Evolutionary conservation across 2,329 filamentous ascomycete species (phyloP).

Genomic region (Pleoardoris graminearum): DNA sequence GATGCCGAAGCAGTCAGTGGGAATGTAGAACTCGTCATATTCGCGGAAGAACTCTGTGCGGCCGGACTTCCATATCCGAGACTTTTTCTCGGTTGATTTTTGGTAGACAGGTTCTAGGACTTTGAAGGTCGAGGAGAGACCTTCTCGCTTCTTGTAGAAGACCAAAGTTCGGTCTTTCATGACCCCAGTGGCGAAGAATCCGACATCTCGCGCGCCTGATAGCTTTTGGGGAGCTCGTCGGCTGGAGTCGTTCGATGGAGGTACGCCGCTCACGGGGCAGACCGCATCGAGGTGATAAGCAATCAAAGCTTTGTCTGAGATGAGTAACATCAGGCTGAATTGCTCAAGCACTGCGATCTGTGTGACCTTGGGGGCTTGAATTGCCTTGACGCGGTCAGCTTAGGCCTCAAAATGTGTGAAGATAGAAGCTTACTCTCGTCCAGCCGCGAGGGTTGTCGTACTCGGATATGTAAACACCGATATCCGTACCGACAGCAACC

Average conservation of each 20-base stretch:
- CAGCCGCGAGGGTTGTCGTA: conserved; percentile 88
- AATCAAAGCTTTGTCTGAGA: conserved; percentile 87
- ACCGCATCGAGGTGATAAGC: conserved; percentile 93
- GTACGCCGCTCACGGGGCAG: conserved; percentile 57
- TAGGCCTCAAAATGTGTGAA: background rate
- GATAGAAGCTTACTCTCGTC: conserved; percentile 68
- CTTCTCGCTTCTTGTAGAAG: conserved; percentile 96
- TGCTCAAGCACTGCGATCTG: conserved; percentile 95
- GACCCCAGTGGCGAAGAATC: conserved; percentile 91
- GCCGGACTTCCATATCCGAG: conserved; percentile 69
- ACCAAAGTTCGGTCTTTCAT: conserved; percentile 97
- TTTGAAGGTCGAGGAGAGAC: conserved; percentile 91
- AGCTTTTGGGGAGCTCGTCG: conserved; percentile 90
- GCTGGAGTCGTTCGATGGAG: conserved; percentile 70
- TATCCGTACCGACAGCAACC: conserved; percentile 93
- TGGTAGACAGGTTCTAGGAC: conserved; percentile 95
- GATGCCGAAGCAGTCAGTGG: conserved; percentile 89
- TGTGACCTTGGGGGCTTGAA: conserved; percentile 76
- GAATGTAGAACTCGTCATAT: conserved; percentile 98
- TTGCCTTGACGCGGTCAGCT: conserved; percentile 61
- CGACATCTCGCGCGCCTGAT: conserved; percentile 83
- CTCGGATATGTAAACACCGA: conserved; percentile 88
- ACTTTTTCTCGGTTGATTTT: conserved; percentile 83
- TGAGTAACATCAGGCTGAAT: conserved; percentile 88
- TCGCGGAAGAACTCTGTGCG: conserved; percentile 95